Base-by-base conservation (phyloP, 192 early-diverging fungal genomes). In the Podila epigama region DNA sequence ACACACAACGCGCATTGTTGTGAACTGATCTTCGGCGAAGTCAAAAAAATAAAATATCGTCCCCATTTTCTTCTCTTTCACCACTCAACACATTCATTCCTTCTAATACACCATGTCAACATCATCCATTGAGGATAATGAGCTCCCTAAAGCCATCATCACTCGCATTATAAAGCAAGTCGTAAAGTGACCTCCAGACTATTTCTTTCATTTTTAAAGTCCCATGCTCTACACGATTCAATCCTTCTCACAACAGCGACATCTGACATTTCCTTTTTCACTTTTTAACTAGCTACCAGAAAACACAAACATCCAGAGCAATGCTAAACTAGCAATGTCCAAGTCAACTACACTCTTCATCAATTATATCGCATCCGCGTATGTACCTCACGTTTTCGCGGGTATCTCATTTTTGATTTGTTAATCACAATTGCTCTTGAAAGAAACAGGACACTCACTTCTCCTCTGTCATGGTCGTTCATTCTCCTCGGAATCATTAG, bases 321-420 rank as follows among this genome's bases (percentile, higher is more conserved):
- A 86, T 54, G 85, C 85, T 10, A 84, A 79, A 51, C 56, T 84
- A 25, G 85, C 85, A 15, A 75, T 86, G 18, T 65, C 75, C 67
- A 86, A 84, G 60, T 81, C 85, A 27, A 79, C 83, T 11, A 84
- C 83, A 0, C 61, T 86, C 3, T 86, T 86, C 50, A 81, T 86
- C 65, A 86, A 81, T 34, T 86, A 86, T 39, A 58, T 86, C 1
- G 66, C 72, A 27, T 69, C 81, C 12, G 66, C 82, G 85, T 86
- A 86, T 32, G 82, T 63, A 9, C 20, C 1, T 52, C 28, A 22
- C 54, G 22, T n/a, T 42, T 48, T 20, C 33, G n/a, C n/a, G n/a
- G n/a, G n/a, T n/a, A n/a, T n/a, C n/a, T n/a, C n/a, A n/a, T n/a
- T n/a, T n/a, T n/a, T n/a, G n/a, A n/a, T n/a, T n/a, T n/a, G n/a